Evolutionary conservation across 2,329 filamentous ascomycete species (phyloP).

Genomic region (Trichoderma asperellum): DNA sequence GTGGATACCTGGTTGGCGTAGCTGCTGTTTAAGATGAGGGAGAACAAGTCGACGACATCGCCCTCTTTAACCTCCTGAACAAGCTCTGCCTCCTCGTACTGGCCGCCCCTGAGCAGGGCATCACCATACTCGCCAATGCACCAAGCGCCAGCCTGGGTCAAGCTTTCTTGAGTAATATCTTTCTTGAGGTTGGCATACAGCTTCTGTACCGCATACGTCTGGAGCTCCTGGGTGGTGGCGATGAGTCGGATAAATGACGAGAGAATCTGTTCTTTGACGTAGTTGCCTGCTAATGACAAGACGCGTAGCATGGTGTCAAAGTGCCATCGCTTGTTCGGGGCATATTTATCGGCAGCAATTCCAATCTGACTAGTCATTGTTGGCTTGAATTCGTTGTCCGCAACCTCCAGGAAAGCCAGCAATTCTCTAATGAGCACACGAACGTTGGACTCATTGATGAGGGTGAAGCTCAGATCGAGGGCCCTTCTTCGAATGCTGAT

Average conservation of each 20-base stretch:
- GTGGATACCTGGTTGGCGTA: conserved; percentile 90
- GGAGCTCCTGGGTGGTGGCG: conserved; percentile 89
- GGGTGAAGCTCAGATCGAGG: conserved; percentile 95
- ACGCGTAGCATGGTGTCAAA: conserved; percentile 97
- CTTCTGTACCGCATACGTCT: conserved; percentile 96
- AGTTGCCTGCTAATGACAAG: conserved; percentile 90
- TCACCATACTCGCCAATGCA: conserved; percentile 98
- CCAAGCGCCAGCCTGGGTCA: conserved; percentile 93
- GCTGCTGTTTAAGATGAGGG: conserved; percentile 88
- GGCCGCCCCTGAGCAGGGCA: conserved; percentile 81
- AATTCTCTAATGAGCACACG: conserved; percentile 91
- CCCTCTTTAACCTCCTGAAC: conserved; percentile 80
- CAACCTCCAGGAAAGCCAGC: conserved; percentile 92
- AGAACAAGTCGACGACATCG: conserved; percentile 92
- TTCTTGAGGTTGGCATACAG: conserved; percentile 89
- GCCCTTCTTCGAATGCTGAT: conserved; percentile 95
- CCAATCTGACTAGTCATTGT: conserved; percentile 98
- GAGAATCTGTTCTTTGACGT: conserved; percentile 96
- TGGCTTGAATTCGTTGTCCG: conserved; percentile 98
- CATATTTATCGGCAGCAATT: conserved; percentile 92
- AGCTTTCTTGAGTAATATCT: conserved; percentile 94
- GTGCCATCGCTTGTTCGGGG: conserved; percentile 97
- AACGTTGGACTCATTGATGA: conserved; percentile 97
- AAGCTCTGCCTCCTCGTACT: conserved; percentile 92
- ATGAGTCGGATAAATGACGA: conserved; percentile 96